Evolutionary conservation across 148 eudicot species (phyloP), one percentile per base, ranked within the genome.

Genomic region (Dysphania ambrosioides): DNA sequence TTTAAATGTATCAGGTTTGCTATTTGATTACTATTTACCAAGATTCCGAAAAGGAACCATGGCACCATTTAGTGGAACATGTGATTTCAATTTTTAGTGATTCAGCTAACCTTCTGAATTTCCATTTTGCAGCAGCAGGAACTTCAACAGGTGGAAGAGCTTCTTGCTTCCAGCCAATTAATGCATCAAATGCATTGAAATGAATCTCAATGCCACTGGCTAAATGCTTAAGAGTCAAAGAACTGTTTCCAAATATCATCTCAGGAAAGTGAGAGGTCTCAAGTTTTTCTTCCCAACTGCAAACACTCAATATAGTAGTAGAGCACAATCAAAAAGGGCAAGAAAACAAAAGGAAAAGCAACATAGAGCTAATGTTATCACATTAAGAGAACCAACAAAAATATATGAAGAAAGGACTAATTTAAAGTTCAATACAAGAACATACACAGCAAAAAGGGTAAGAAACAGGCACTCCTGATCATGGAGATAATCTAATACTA

Each of bases 61-160:
- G n/a, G n/a, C n/a, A n/a, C n/a, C 26, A 42, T 66, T 53, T 53
- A 4, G 59, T 11, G 57, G 8, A 47, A 23, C 34, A 27, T 53
- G 34, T 2, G 6, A 53, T 26, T 51, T 42, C 5, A 72, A 23
- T 53, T 8, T n/a, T 16, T 12, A 16, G 23, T 24, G 6, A 51
- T 53, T 69, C 63, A 59, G 47, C 83, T 79, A 67, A 95, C 98
- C 93, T 90, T 78, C 91, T 82, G 82, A 83, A 86, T 79, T 95
- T 95, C 97, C 98, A 95, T 80, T 87, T 79, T 65, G 93, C 97
- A 68, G 98, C 98, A 59, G 96, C 97, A 59, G 97, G 97, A 84
- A 94, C 97, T 87, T 94, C 97, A 76, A 94, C 96, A 5, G 97
- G 97, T 30, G 98, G 97, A 71, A 94, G 79, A 53, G 89, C 89